phyloP scores from a whole-genome alignment of 2,329 filamentous ascomycete genomes.

The Orbilia quercus region DNA sequence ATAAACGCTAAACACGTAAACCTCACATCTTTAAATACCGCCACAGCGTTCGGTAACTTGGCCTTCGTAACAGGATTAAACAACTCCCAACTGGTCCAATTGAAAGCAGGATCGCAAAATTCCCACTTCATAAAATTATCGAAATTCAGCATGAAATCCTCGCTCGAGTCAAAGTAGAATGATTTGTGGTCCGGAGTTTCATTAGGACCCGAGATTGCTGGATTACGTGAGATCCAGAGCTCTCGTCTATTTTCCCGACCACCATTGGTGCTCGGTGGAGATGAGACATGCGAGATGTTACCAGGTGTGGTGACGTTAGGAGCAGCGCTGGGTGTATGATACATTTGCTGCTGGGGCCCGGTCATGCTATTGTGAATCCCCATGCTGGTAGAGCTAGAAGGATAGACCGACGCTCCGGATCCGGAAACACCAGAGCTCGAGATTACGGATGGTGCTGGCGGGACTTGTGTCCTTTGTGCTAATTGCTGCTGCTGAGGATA shows the following conservation, averaged over 20 bases:
- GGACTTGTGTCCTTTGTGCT: background rate
- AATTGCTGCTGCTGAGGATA: slow-evolving; percentile 19
- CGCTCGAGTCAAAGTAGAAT: slow-evolving; percentile 33
- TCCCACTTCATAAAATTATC: slow-evolving; percentile 31
- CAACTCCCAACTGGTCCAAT: slow-evolving; percentile 46
- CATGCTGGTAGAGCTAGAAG: slow-evolving; percentile 47
- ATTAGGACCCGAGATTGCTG: slow-evolving; percentile 22
- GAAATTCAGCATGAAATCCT: slow-evolving; percentile 38
- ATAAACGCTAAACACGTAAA: slow-evolving; percentile 45
- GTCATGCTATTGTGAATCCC: slow-evolving; percentile 37
- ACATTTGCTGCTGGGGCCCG: slow-evolving; percentile 3
- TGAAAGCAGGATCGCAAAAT: slow-evolving; percentile 38
- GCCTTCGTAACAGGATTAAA: slow-evolving; percentile 36
- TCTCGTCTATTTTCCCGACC: slow-evolving; percentile 25
- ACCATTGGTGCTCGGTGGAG: slow-evolving; percentile 23
- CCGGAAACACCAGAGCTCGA: slow-evolving; percentile 31
- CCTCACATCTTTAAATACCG: slow-evolving; percentile 31
- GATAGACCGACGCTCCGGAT: slow-evolving; percentile 21
- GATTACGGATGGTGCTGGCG: slow-evolving; percentile 15
- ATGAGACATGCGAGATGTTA: slow-evolving; percentile 29
- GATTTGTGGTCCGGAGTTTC: slow-evolving; percentile 29
- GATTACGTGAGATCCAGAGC: slow-evolving; percentile 42
- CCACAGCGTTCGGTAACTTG: slow-evolving; percentile 11
- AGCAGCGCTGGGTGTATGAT: slow-evolving; percentile 16
- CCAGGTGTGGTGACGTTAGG: slow-evolving; percentile 3